phyloP scores from a whole-genome alignment of 495 filamentous ascomycete genomes.

The Rusavskia elegans region DNA sequence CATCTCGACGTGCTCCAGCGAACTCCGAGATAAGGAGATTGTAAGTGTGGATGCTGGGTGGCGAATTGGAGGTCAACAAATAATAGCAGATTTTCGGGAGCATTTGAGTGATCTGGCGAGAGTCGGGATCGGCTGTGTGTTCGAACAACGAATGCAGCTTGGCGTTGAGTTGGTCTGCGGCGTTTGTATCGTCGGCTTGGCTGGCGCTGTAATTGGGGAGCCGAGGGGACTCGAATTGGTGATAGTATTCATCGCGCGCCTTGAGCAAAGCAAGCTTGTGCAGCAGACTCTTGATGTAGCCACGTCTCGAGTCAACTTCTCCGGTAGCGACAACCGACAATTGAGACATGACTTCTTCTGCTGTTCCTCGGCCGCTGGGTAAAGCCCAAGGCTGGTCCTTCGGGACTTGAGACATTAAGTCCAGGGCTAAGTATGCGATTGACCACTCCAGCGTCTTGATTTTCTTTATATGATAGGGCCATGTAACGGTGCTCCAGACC shows the following conservation, averaged over 20 bases:
- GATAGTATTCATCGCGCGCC: background rate
- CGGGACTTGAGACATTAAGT: slow-evolving; percentile 3
- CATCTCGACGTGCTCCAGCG: slow-evolving; percentile 28
- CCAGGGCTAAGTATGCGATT: slow-evolving; percentile 6
- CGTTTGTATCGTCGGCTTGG: background rate
- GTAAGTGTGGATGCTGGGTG: slow-evolving; percentile 48
- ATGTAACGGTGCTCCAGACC: background rate
- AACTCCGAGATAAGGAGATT: slow-evolving; percentile 48
- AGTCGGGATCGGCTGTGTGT: background rate
- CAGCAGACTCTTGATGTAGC: background rate
- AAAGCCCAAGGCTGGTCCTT: background rate
- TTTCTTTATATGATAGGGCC: slow-evolving; percentile 5
- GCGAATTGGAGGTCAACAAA: slow-evolving; percentile 36
- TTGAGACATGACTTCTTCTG: background rate
- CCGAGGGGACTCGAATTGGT: slow-evolving; percentile 4
- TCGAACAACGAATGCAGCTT: background rate
- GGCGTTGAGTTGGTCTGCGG: background rate
- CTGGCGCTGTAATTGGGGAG: slow-evolving; percentile 5
- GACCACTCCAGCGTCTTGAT: slow-evolving; percentile 12
- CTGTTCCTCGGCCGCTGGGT: background rate
- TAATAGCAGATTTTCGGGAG: slow-evolving; percentile 52
- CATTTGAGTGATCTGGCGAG: slow-evolving; percentile 7
- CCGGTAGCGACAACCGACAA: background rate
- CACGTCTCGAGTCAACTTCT: background rate
- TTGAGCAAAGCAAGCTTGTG: background rate